These are phyloP conservation scores for Lentinula aciculospora DNA, from an alignment of 768 basidiomycete species.

Conservation along the genomic window DNA sequence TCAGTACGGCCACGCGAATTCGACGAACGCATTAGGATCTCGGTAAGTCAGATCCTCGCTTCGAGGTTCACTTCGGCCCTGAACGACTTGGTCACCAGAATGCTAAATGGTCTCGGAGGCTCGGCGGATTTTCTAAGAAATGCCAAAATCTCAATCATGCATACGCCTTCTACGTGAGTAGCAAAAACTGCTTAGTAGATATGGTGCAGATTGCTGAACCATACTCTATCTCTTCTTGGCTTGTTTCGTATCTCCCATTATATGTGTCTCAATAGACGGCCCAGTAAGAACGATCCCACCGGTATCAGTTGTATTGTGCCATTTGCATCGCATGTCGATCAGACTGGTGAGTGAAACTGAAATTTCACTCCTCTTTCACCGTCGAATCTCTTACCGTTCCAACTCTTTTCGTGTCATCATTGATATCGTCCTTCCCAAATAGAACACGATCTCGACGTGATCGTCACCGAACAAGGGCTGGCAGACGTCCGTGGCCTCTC, in stretches of 20 bases:
- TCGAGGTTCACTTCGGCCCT: no score
- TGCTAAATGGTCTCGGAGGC: conserved; percentile 45
- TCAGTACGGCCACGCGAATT: conserved; percentile 45
- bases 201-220: neutral
- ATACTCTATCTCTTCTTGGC: neutral
- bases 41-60: conserved; percentile 10
- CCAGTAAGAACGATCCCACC: conserved; percentile 41
- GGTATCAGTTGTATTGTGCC: conserved; percentile 47
- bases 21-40: conserved; percentile 44
- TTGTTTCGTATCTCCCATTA: no score
- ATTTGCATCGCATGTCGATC: conserved; percentile 41
- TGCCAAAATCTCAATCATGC: conserved; percentile 46
- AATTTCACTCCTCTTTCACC: neutral
- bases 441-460: conserved; percentile 44
- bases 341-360: conserved; percentile 30
- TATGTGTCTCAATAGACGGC: conserved; percentile 34
- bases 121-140: conserved; percentile 44
- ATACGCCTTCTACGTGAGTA: conserved; percentile 37
- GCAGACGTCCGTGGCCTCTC: conserved; percentile 42
- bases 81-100: no score
- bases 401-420: no score
- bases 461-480: conserved; percentile 45
- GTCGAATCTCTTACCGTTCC: no score
- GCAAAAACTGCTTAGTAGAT: neutral
- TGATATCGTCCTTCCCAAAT: neutral